phyloP scores from a whole-genome alignment of 805 yeast species.

The Kuraishia capsulata region DNA sequence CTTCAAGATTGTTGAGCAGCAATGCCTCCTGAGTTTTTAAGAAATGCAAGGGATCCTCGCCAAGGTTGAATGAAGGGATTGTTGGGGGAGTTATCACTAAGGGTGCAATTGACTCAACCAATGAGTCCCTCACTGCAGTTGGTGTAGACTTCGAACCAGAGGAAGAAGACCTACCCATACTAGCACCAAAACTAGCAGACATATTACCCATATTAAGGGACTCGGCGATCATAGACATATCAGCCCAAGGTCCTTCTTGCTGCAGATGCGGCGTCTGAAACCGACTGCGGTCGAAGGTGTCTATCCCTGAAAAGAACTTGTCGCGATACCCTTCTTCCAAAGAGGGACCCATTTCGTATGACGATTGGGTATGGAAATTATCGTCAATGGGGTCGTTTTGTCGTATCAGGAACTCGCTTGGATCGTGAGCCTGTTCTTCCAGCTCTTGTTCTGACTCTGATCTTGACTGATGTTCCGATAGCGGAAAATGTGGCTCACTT shows the following conservation, averaged over 20 bases:
- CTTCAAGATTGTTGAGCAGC: slow-evolving; percentile 14
- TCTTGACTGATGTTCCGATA: too few relatives aligned
- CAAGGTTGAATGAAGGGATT: slow-evolving; percentile 4
- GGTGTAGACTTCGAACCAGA: not conserved
- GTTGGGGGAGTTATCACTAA: not conserved
- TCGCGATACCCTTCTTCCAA: too few relatives aligned
- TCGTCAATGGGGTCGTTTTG: too few relatives aligned
- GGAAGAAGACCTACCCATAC: not conserved
- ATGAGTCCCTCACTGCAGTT: not conserved
- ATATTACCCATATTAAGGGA: too few relatives aligned
- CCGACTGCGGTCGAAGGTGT: too few relatives aligned
- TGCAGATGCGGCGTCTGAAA: too few relatives aligned
- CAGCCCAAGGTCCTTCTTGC: not conserved
- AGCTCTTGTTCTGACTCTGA: not conserved
- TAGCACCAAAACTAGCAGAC: not conserved
- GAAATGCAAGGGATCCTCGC: slow-evolving; percentile 22
- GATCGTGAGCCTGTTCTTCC: not conserved
- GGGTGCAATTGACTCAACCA: not conserved
- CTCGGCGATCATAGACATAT: not conserved
- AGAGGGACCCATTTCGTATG: too few relatives aligned
- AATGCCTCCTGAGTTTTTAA: slow-evolving; percentile 20
- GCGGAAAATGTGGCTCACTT: too few relatives aligned
- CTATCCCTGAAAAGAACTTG: too few relatives aligned
- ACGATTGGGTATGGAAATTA: too few relatives aligned
- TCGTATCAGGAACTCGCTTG: not conserved